A percentile compares a stretch with the other conserved stretches of the same genome.
These are phyloP conservation scores for Vigna unguiculata DNA, from an alignment of 306 rosid species.

Conservation along the genomic window DNA sequence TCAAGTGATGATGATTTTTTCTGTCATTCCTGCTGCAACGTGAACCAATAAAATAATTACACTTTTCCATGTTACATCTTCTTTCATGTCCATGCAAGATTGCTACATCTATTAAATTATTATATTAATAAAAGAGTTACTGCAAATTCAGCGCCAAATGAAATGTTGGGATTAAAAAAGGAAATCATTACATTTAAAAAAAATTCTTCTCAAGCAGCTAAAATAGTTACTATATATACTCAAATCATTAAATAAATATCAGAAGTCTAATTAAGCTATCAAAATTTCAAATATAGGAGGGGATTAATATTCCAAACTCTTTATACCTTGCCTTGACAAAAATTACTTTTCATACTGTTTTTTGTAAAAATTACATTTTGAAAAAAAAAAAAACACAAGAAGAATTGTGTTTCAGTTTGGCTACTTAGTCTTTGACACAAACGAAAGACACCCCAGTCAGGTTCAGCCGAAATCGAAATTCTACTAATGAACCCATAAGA, in stretches of 20 bases:
- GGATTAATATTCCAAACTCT: background rate
- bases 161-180: background rate
- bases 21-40: too few relatives aligned
- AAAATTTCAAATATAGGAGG: too few relatives aligned
- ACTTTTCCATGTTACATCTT: too few relatives aligned
- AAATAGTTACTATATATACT: too few relatives aligned
- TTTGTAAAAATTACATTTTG: background rate
- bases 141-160: background rate
- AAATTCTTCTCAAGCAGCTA: too few relatives aligned
- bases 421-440: background rate
- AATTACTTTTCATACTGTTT: background rate
- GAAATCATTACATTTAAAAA: too few relatives aligned
- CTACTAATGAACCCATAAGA: constrained; percentile 21
- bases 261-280: too few relatives aligned
- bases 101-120: background rate
- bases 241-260: too few relatives aligned
- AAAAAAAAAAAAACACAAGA: background rate
- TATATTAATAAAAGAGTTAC: background rate
- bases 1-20: too few relatives aligned
- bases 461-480: too few relatives aligned
- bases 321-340: background rate
- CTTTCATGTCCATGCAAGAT: too few relatives aligned
- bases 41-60: too few relatives aligned
- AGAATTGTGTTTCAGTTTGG: background rate
- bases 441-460: background rate